Conservation (phyloP, 2,329 filamentous ascomycete genomes). For the Stagonosporopsis tanaceti region DNA sequence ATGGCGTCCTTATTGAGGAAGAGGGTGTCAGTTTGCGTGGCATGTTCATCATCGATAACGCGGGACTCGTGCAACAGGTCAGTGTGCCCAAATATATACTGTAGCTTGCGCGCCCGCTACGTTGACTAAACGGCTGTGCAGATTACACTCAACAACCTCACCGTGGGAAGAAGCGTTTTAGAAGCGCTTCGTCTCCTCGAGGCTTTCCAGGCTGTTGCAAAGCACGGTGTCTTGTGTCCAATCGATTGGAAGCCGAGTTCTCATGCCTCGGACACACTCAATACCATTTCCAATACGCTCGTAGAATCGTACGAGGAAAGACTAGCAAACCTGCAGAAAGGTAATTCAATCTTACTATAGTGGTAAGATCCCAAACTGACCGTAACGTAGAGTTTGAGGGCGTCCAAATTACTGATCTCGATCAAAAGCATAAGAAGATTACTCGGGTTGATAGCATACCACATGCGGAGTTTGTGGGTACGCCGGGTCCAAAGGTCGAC, state of each 20-base stretch:
- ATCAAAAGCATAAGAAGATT: conserved; percentile 15
- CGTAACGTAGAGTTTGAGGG: conserved; percentile 29
- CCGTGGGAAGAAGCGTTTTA: conserved; percentile 41
- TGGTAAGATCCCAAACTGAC: background rate
- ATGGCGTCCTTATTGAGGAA: conserved; percentile 42
- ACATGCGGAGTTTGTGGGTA: conserved; percentile 9
- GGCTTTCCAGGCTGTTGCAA: conserved; percentile 42
- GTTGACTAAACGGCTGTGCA: conserved; percentile 2
- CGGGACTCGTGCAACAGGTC: conserved; percentile 41
- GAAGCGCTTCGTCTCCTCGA: conserved; percentile 42
- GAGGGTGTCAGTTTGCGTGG: conserved; percentile 39
- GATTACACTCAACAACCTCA: conserved; percentile 41
- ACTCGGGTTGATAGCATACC: conserved; percentile 2
- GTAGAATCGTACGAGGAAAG: conserved; percentile 38
- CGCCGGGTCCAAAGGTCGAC: background rate
- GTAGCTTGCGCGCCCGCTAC: background rate
- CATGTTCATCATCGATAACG: conserved; percentile 41
- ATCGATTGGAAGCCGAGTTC: conserved; percentile 39
- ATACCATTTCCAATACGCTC: conserved; percentile 37
- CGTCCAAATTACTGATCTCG: conserved; percentile 29
- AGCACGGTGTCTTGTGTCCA: conserved; percentile 43
- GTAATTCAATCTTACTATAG: background rate
- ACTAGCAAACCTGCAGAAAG: conserved; percentile 36
- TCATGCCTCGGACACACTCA: conserved; percentile 27
- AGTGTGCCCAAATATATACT: background rate